Evolutionary conservation across 768 basidiomycete species (phyloP), one percentile per base, ranked within the genome.

Genomic region (Rhodotorula babjevae): DNA sequence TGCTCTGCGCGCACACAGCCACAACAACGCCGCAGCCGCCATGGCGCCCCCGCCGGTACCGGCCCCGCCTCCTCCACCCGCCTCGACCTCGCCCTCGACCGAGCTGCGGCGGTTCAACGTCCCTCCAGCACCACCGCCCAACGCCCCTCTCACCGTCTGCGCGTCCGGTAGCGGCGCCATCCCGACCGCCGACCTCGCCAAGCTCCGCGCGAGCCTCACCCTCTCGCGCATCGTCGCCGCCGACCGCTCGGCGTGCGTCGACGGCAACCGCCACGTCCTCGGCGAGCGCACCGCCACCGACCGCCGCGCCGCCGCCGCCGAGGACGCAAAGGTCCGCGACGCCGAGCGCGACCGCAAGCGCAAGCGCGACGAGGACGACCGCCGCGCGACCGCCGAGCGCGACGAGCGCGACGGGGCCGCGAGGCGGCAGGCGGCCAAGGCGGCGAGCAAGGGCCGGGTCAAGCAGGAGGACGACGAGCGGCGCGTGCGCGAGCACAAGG

Each of bases 311-410:
- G 57, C 52, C 27, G 42, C 44, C 1, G 64, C 67, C 31, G 68
- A 69, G 36, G 49, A 63, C 19, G 58, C 61, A 3, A 14, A 80
- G 57, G 12, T 85, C 85, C 40, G 89, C 81, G 16, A 89, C 85
- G 31, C 85, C 83, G 46, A 70, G 65, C 65, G 73, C n/a, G 53
- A 52, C 50, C 50, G 50, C 50, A 52, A 65, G 53, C 50, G 16
- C 1, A 29, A 67, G 61, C 47, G 63, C 52, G 58, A 63, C 42
- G 65, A 60, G n/a, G 57, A 61, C 25, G 61, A 47, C 31, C 40
- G 57, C 29, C 27, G 33, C 29, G 60, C 46, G 44, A 12, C 27
- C 21, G 42, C 60, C 49, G 40, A 36, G 57, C 11, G 50, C n/a
- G 40, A 52, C 9, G 56, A 42, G 31, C 23, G 31, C n/a, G 58